Evolutionary conservation across 345 rosid species (phyloP).

Genomic region (Lepidium sativum): DNA sequence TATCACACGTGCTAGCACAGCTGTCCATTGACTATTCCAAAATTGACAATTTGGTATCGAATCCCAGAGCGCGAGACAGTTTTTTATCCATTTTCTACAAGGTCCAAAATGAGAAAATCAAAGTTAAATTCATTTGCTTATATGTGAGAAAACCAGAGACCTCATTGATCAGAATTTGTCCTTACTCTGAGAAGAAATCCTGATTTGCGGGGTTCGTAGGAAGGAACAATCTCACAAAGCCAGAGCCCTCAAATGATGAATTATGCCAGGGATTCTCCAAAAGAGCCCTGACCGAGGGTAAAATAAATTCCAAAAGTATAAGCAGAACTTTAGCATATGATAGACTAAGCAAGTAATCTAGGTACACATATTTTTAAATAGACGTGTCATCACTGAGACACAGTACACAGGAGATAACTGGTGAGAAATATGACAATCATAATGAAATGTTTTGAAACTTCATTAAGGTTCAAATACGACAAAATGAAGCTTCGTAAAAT

Average conservation of each 20-base stretch:
- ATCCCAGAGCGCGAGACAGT: slow-evolving; percentile 76
- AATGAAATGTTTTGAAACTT: neutral
- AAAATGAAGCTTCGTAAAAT: neutral
- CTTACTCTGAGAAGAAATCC: slow-evolving; percentile 86
- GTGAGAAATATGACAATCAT: neutral
- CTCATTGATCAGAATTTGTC: slow-evolving; percentile 1
- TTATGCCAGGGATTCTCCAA: slow-evolving; percentile 99
- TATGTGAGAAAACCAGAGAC: slow-evolving; percentile 2
- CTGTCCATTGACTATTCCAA: slow-evolving; percentile 98
- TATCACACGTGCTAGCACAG: slow-evolving; percentile 76
- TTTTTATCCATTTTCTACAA: slow-evolving; percentile 70
- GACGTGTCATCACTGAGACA: neutral
- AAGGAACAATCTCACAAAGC: slow-evolving; percentile 86
- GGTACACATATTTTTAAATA: neutral
- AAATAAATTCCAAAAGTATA: slow-evolving; percentile 1
- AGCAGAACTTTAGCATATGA: neutral
- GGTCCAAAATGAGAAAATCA: slow-evolving; percentile 10
- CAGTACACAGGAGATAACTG: neutral
- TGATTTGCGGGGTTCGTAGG: slow-evolving; percentile 82
- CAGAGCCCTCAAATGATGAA: slow-evolving; percentile 93
- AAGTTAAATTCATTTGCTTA: neutral
- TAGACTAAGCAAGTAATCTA: slow-evolving; percentile 8
- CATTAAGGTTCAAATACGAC: neutral
- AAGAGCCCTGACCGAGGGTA: slow-evolving; percentile 49
- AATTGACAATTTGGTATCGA: slow-evolving; percentile 91